Conservation (phyloP, 306 rosid species). For the Mimosa pudica region DNA sequence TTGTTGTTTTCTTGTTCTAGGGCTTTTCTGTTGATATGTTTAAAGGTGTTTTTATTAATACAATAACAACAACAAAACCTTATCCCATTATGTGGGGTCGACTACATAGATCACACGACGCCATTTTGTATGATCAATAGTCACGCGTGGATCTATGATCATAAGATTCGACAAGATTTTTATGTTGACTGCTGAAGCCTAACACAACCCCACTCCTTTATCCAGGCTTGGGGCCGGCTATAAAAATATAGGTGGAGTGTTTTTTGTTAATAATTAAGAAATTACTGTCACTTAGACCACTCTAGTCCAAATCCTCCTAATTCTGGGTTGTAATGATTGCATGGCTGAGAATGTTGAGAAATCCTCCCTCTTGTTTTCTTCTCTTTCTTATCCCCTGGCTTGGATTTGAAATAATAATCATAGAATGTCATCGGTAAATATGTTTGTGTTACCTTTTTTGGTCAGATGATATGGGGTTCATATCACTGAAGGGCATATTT, state of each 20-base stretch:
- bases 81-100: too few relatives aligned
- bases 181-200: too few relatives aligned
- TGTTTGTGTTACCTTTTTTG: neutral
- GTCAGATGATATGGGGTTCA: neutral
- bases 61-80: too few relatives aligned
- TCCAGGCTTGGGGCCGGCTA: too few relatives aligned
- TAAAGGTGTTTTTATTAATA: neutral
- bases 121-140: too few relatives aligned
- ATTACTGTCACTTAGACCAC: conserved; percentile 2
- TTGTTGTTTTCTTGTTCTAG: conserved; percentile 13
- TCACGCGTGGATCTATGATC: too few relatives aligned
- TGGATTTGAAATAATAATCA: conserved; percentile 14
- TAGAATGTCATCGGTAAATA: conserved; percentile 6
- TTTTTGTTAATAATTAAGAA: neutral
- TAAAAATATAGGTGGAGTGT: too few relatives aligned
- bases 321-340: neutral
- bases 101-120: too few relatives aligned
- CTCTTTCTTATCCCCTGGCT: neutral
- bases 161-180: too few relatives aligned
- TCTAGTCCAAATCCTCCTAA: neutral
- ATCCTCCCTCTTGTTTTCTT: neutral
- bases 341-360: neutral
- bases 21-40: conserved; percentile 6
- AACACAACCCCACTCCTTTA: too few relatives aligned
- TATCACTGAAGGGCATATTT: conserved; percentile 3